These are phyloP conservation scores for Debaryomycetaceae sp. DNA, from an alignment of 1,139 yeast genomes.

Conservation along the genomic window DNA sequence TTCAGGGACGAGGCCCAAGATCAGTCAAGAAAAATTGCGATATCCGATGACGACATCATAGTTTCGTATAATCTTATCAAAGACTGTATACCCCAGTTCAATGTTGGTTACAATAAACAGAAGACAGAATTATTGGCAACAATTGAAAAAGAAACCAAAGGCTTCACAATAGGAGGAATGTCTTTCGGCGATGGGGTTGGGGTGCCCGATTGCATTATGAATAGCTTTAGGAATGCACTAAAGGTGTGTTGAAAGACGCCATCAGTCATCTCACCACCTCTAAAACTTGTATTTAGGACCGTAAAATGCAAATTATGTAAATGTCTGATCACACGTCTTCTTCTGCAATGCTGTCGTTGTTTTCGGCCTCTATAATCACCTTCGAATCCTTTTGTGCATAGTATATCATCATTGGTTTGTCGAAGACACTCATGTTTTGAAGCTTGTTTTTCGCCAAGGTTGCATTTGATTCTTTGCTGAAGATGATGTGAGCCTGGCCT, in stretches of 20 bases:
- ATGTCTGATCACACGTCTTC: neutral
- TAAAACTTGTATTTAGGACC: neutral
- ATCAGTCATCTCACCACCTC: neutral
- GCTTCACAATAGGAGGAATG: slow-evolving; percentile 73
- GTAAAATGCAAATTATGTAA: neutral
- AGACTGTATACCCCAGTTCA: slow-evolving; percentile 81
- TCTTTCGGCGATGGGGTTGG: slow-evolving; percentile 82
- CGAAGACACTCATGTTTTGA: slow-evolving; percentile 52
- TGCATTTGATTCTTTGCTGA: slow-evolving; percentile 50
- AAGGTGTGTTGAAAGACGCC: slow-evolving; percentile 2
- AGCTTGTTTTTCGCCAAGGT: slow-evolving; percentile 47
- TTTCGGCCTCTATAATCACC: slow-evolving; percentile 10
- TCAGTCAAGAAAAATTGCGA: slow-evolving; percentile 19
- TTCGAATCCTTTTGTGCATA: slow-evolving; percentile 43
- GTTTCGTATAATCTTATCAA: slow-evolving; percentile 32
- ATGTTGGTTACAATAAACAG: slow-evolving; percentile 63
- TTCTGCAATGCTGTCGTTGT: slow-evolving; percentile 2
- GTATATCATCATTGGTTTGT: slow-evolving; percentile 49
- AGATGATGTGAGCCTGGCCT: slow-evolving; percentile 76
- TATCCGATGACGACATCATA: slow-evolving; percentile 27
- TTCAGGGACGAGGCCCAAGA: slow-evolving; percentile 23
- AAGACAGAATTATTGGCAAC: slow-evolving; percentile 29
- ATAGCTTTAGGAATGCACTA: slow-evolving; percentile 57
- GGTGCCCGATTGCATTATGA: slow-evolving; percentile 79
- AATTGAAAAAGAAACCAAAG: slow-evolving; percentile 28